These are phyloP conservation scores for Aspergillus novofumigatus DNA, from an alignment of 2,329 filamentous ascomycete species.

Conservation along the genomic window DNA sequence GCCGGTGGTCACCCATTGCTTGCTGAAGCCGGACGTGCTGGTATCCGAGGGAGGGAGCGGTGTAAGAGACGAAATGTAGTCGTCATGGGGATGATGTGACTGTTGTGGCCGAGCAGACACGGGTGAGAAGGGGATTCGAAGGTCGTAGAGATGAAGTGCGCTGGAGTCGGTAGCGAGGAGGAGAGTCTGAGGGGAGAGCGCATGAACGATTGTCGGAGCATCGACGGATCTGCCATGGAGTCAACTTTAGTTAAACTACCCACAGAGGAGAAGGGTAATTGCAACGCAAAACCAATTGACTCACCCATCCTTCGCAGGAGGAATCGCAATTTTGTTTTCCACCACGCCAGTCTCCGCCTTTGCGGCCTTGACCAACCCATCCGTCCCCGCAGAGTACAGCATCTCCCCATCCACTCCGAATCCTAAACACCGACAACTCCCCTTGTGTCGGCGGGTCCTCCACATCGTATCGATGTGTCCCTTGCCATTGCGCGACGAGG, in stretches of 20 bases:
- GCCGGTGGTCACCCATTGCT: constrained; percentile 93
- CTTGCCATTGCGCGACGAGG: constrained; percentile 56
- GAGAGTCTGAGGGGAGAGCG: constrained; percentile 80
- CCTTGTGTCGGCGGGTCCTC: constrained; percentile 87
- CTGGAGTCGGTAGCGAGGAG: constrained; percentile 88
- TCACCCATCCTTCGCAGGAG: constrained; percentile 44
- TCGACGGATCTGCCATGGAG: constrained; percentile 52
- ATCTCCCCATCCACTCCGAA: constrained; percentile 75
- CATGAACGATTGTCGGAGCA: constrained; percentile 74
- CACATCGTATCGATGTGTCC: constrained; percentile 78
- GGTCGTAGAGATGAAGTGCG: constrained; percentile 80
- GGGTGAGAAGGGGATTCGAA: constrained; percentile 57
- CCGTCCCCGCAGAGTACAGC: constrained; percentile 58
- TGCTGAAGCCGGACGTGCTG: constrained; percentile 82
- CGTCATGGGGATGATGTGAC: constrained; percentile 81
- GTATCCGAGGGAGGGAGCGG: constrained; percentile 74
- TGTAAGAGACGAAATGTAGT: constrained; percentile 86
- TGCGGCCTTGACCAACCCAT: constrained; percentile 61
- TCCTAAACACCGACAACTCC: constrained; percentile 77
- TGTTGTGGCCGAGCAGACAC: constrained; percentile 65
- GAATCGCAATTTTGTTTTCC: constrained; percentile 75
- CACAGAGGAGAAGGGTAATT: constrained; percentile 10
- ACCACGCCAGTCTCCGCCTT: constrained; percentile 61
- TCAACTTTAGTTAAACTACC: not conserved
- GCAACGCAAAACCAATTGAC: constrained; percentile 12